Conservation (phyloP, 805 yeast genomes). For the Alloascoidea hylecoeti region DNA sequence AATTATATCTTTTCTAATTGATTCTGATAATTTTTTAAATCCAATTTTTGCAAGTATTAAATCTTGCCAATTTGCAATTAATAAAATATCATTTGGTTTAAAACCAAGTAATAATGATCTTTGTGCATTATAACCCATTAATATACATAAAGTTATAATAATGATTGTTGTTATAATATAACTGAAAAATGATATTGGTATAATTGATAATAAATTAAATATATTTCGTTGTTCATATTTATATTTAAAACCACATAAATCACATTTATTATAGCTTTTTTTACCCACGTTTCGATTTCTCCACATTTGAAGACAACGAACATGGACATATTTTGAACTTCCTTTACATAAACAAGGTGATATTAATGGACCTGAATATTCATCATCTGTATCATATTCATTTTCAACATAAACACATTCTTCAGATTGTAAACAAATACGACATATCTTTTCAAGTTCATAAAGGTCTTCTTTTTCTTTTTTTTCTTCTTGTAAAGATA, state of each 20-base stretch:
- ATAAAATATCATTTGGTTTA: not conserved
- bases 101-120: not conserved
- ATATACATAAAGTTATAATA: not conserved
- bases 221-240: not conserved
- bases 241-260: not conserved
- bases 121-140: not conserved
- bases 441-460: not conserved
- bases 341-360: not conserved
- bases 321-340: constrained; percentile 1
- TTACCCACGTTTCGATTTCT: not conserved
- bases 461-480: no score
- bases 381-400: not conserved
- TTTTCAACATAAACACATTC: not conserved
- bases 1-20: not conserved
- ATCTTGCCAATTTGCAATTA: not conserved
- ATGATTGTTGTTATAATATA: not conserved
- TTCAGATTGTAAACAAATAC: not conserved
- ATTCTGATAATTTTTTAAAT: not conserved
- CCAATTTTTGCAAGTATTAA: not conserved
- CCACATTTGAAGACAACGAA: not conserved
- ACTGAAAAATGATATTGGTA: not conserved
- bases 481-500: no score
- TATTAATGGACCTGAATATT: not conserved
- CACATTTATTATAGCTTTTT: constrained; percentile 1
- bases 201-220: not conserved